phyloP scores from a whole-genome alignment of 495 filamentous ascomycete genomes.

The Penicillium alfredii region DNA sequence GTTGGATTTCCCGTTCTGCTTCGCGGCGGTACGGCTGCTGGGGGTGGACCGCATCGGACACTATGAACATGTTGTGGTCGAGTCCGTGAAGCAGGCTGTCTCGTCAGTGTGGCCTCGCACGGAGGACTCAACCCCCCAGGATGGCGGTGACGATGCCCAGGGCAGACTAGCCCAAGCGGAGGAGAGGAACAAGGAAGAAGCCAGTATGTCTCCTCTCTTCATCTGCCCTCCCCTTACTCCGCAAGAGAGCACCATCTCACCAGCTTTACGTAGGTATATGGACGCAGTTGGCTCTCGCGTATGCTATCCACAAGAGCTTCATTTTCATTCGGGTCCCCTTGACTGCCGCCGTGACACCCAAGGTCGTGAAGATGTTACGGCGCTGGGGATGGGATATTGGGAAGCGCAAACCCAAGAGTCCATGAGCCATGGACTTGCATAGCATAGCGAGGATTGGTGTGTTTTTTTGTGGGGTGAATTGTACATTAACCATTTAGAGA shows the following conservation, averaged over 20 bases:
- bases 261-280: constrained; percentile 49
- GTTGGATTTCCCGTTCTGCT: constrained; percentile 94
- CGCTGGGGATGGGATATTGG: constrained; percentile 79
- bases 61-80: constrained; percentile 45
- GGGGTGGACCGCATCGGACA: constrained; percentile 80
- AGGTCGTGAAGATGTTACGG: constrained; percentile 79
- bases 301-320: constrained; percentile 96
- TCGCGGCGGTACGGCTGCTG: constrained; percentile 72
- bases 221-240: constrained; percentile 4
- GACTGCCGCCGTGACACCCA: constrained; percentile 83
- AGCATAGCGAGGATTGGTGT: constrained; percentile 26
- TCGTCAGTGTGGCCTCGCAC: constrained; percentile 23
- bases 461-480: constrained; percentile 16
- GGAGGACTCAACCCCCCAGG: too few relatives aligned
- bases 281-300: constrained; percentile 91
- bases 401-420: constrained; percentile 50
- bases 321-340: constrained; percentile 91
- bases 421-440: constrained; percentile 14
- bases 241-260: constrained; percentile 1
- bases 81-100: constrained; percentile 27
- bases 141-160: constrained; percentile 8
- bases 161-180: constrained; percentile 25
- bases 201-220: constrained; percentile 43
- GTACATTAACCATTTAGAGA: constrained; percentile 38
- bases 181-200: constrained; percentile 35